phyloP scores from a whole-genome alignment of 2,329 filamentous ascomycete species.

The Sclerotinia nivalis region DNA sequence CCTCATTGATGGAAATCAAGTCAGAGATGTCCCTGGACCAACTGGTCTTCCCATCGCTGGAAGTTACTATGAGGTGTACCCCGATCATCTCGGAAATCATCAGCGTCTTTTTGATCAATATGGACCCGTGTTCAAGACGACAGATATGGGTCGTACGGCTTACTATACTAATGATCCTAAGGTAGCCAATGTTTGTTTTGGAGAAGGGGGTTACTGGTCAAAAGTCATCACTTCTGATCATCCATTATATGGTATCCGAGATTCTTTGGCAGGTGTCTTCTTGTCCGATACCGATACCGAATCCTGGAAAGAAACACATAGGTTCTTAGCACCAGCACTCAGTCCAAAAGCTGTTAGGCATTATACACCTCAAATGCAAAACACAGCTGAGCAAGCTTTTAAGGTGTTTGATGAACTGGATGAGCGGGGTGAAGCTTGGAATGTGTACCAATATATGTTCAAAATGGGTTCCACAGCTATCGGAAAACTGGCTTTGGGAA shows the following conservation, averaged over 20 bases:
- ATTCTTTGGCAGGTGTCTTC: conserved; percentile 29
- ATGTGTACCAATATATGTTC: conserved; percentile 53
- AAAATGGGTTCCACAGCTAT: conserved; percentile 49
- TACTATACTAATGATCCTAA: conserved; percentile 44
- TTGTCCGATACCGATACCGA: conserved; percentile 30
- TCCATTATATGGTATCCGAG: conserved; percentile 30
- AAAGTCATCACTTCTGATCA: conserved; percentile 42
- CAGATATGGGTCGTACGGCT: conserved; percentile 42
- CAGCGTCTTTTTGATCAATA: conserved; percentile 45
- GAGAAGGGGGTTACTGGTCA: conserved; percentile 43
- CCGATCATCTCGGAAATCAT: conserved; percentile 47
- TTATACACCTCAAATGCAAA: conserved; percentile 33
- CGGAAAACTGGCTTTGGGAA: conserved; percentile 47
- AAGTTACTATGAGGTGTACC: conserved; percentile 44
- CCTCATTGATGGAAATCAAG: conserved; percentile 27
- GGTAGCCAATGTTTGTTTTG: conserved; percentile 40
- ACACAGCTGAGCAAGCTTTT: conserved; percentile 30
- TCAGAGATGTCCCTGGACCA: conserved; percentile 37
- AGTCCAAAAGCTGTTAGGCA: conserved; percentile 44
- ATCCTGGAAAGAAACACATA: conserved; percentile 28
- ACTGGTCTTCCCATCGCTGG: conserved; percentile 43
- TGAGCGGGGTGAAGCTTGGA: conserved; percentile 43
- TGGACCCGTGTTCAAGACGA: conserved; percentile 44
- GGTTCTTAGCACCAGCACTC: conserved; percentile 31
- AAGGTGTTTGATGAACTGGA: conserved; percentile 34